Base-by-base conservation (phyloP, 768 basidiomycete species). In the Amanita pallidorosea region DNA sequence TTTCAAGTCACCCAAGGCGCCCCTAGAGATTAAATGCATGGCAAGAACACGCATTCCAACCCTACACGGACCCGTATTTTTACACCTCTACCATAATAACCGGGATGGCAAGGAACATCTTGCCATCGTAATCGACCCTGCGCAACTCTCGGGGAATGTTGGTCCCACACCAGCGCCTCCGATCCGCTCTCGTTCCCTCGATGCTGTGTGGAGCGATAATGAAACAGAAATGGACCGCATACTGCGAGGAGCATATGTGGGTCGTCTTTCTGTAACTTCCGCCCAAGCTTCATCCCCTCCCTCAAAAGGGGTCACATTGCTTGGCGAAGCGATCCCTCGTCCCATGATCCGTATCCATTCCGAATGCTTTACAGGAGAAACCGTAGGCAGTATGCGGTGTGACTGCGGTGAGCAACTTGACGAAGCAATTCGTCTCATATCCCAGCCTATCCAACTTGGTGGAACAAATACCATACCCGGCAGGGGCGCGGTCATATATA, bases 331-430 rank as follows among this genome's bases (percentile, higher is more conserved):
- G 38, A 62, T 83, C 33, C 86, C 86, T 1, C 67, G 83, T 0
- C 92, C 96, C 0, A 79, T 98, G 47, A 82, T 99, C 40, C 83
- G 96, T 35, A 91, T 99, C 46, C 96, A 99, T 67, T 96, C 92
- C 25, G 96, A 99, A 65, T 99, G 96, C 65, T 98, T 92, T 69
- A 99, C 96, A 0, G 96, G 96, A 25, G 96, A 98, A 67, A 98
- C 94, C 7, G 80, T 98, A 53, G 96, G 96, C 23, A 83, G 92
- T 73, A 93, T 96, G 88, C 85, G 96, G 29, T 99, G 96, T 63
- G 96, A 99, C 65, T 99, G 96, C 61, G 96, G 96, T 12, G 94
- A 98, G 67, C 96, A 99, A 65, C 76, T 99, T 4, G 94, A 98
- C 67, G 95, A 97, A 63, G 92, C 96, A n/a, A 82, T 98, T 54